Evolutionary conservation across 345 rosid genomes (phyloP).

Genomic region (Dipteronia sinensis): DNA sequence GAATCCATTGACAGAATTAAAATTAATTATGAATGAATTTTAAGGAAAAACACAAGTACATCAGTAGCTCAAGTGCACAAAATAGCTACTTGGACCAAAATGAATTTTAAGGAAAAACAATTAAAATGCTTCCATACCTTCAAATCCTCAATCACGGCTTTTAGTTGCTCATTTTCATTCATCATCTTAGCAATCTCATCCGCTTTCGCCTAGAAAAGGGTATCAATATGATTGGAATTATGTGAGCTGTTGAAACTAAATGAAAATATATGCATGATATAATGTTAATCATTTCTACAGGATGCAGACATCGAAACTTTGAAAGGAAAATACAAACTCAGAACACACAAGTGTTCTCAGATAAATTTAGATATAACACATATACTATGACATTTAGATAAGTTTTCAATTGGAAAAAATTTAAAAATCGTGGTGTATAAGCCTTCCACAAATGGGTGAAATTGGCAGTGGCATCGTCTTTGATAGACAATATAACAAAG

Average conservation of each 20-base stretch:
- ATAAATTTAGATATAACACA: background rate
- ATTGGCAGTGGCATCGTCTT: background rate
- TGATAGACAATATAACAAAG: background rate
- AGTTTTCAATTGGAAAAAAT: background rate
- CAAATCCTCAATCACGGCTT: slow-evolving; percentile 72
- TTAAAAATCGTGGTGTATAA: background rate
- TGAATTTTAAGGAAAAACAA: background rate
- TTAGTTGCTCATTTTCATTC: slow-evolving; percentile 96
- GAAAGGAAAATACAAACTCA: background rate
- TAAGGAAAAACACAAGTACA: background rate
- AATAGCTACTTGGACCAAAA: background rate
- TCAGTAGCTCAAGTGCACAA: background rate
- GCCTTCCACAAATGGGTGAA: background rate
- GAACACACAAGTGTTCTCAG: background rate
- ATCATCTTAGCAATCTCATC: slow-evolving; percentile 94
- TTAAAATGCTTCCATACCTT: slow-evolving; percentile 58
- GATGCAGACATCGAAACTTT: background rate
- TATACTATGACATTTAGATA: background rate
- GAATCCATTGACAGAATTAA: background rate
- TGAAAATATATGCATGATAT: background rate
- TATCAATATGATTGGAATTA: slow-evolving; percentile 12
- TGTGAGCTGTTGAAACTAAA: slow-evolving; percentile 20
- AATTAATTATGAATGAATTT: background rate
- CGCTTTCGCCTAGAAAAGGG: slow-evolving; percentile 82
- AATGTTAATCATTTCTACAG: background rate